These are phyloP conservation scores for Thermochaetoides dissita DNA, from an alignment of 2,329 filamentous ascomycete species.

Conservation along the genomic window DNA sequence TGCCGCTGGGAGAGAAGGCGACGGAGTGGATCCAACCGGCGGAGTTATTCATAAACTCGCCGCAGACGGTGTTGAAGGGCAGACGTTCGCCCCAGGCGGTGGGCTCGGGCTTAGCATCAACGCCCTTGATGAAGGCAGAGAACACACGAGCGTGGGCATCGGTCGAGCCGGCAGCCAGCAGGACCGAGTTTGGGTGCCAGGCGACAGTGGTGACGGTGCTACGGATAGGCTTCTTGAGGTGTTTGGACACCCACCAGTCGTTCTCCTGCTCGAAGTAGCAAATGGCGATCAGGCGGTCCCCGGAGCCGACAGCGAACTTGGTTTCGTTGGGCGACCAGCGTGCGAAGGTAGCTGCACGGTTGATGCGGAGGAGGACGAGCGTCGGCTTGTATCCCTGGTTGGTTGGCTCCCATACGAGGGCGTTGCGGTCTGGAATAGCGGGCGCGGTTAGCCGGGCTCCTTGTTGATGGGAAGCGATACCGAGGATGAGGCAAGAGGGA, in stretches of 20 bases:
- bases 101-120: constrained; percentile 73
- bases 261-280: constrained; percentile 99
- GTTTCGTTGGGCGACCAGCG: constrained; percentile 94
- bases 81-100: constrained; percentile 88
- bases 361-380: constrained; percentile 90
- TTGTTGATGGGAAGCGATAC: no score
- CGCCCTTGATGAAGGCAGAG: constrained; percentile 89
- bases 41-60: constrained; percentile 89
- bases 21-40: constrained; percentile 94
- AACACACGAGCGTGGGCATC: constrained; percentile 93
- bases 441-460: constrained; percentile 1
- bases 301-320: constrained; percentile 95
- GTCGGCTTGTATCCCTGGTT: constrained; percentile 90
- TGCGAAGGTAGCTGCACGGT: constrained; percentile 89
- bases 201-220: constrained; percentile 89
- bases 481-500: no score
- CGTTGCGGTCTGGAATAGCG: constrained; percentile 64
- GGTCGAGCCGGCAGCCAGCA: constrained; percentile 88
- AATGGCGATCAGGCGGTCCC: constrained; percentile 85
- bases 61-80: constrained; percentile 96
- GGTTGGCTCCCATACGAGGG: constrained; percentile 95
- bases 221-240: constrained; percentile 96
- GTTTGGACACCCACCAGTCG: constrained; percentile 99
- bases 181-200: constrained; percentile 96
- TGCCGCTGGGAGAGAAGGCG: constrained; percentile 80